phyloP scores from a whole-genome alignment of 331 rosid species.

The Dryas integrifolia region DNA sequence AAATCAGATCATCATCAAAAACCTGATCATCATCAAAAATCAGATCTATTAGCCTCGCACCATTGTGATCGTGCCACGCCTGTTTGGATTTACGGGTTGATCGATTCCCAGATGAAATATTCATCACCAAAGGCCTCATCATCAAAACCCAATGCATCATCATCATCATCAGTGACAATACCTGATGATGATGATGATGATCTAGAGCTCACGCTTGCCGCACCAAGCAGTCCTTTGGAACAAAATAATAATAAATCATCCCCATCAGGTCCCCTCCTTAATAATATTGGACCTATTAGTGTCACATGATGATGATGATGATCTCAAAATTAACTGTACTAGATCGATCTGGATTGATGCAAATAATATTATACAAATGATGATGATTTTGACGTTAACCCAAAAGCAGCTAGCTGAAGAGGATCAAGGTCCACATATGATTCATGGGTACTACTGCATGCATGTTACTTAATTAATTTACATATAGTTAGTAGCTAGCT shows the following conservation, averaged over 20 bases:
- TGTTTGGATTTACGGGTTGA: constrained; percentile 42
- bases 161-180: constrained; percentile 23
- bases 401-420: neutral
- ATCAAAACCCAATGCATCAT: constrained; percentile 10
- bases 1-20: constrained; percentile 24
- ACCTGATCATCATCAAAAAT: neutral
- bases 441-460: neutral
- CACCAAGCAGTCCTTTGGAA: constrained; percentile 34
- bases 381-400: constrained; percentile 4
- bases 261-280: constrained; percentile 33
- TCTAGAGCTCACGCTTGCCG: constrained; percentile 73
- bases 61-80: constrained; percentile 15
- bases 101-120: constrained; percentile 42
- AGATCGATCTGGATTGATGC: too few relatives aligned
- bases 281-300: constrained; percentile 51
- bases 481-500: neutral
- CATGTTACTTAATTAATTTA: neutral
- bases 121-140: constrained; percentile 23
- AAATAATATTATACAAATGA: neutral
- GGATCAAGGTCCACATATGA: neutral
- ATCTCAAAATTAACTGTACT: too few relatives aligned
- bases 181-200: constrained; percentile 31
- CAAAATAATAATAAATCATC: constrained; percentile 28
- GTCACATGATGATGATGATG: constrained; percentile 39
- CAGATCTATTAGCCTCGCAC: too few relatives aligned